Evolutionary conservation across 306 rosid species (phyloP).

Genomic region (Hippophae gyantsensis): DNA sequence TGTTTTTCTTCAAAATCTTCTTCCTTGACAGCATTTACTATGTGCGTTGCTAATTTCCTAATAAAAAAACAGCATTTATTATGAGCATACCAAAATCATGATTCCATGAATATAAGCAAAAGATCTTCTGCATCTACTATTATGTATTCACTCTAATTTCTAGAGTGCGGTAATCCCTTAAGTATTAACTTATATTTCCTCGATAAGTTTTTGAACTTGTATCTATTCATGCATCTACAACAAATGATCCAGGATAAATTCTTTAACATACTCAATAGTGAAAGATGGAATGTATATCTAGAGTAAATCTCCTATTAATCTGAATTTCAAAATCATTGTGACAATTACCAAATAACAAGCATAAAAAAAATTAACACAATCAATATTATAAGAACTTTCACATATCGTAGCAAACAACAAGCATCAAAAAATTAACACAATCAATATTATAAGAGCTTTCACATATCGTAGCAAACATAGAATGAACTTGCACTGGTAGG

Average conservation of each 20-base stretch:
- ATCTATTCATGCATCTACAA: slow-evolving; percentile 29
- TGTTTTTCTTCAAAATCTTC: too few relatives aligned
- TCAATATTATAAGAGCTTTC: too few relatives aligned
- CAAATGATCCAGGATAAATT: slow-evolving; percentile 70
- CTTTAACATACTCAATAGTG: slow-evolving; percentile 48
- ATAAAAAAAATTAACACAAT: not conserved
- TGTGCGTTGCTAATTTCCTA: too few relatives aligned
- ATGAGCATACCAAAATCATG: too few relatives aligned
- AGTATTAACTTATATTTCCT: slow-evolving; percentile 63
- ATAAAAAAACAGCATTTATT: too few relatives aligned
- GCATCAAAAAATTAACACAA: not conserved
- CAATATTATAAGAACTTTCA: too few relatives aligned
- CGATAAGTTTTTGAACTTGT: slow-evolving; percentile 24
- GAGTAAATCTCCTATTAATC: slow-evolving; percentile 1
- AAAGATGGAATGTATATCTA: slow-evolving; percentile 17
- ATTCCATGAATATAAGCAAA: too few relatives aligned
- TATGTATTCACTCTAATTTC: not conserved
- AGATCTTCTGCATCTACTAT: too few relatives aligned
- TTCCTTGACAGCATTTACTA: too few relatives aligned
- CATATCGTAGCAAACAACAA: not conserved
- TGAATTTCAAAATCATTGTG: slow-evolving; percentile 7
- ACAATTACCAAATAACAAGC: slow-evolving; percentile 1
- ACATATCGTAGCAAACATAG: too few relatives aligned
- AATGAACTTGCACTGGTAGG: too few relatives aligned
- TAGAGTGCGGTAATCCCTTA: slow-evolving; percentile 7